Base-by-base conservation (phyloP, 805 yeast genomes). In the Candida glaebosa region DNA sequence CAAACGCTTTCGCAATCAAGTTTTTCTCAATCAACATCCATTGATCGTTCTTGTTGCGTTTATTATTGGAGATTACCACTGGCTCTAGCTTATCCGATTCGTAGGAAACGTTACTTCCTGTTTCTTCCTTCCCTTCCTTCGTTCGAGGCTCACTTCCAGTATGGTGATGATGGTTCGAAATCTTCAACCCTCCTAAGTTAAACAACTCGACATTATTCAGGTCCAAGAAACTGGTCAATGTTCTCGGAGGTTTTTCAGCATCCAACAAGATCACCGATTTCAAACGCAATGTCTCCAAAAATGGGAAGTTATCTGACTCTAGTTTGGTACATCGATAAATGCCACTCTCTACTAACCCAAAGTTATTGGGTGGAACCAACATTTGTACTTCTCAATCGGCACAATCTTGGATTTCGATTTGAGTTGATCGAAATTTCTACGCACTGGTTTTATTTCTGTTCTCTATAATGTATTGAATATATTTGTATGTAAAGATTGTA, bases 281-380 rank as follows among this genome's bases (percentile, higher is more conserved):
- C 39, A 91, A 69, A 19, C 74, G 69, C 20, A 91, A 69, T 0
- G 96, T 86, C 42, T 79, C 84, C 18, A 91, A 57, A 54, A 90
- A 91, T 19, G 93, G 84, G 43, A 82, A 72, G 58, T 86, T 83
- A 43, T 86, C 79, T 1, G 87, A 78, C 44, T 85, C 91, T 8
- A 91, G 63, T 51, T 81, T 80, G 3, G 93, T 76, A 53, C 96
- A 87, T 40, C 97, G 73, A 63, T 86, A 66, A 1, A 91, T 67
- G 0, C 95, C 95, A 18, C 83, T 82, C 62, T 93, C 97, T 3
- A 90, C 96, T 22, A 88, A 71, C 0, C 96, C 96, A 66, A 86
- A 93, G 57, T 86, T 87, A 37, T 88, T 91, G 1, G 99, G 98
- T 1, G 96, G 95, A 0, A 90, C 87, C 24, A 89, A 70, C 96